Evolutionary conservation across 2,329 filamentous ascomycete species (phyloP).

Genomic region (Biscogniauxia marginata): DNA sequence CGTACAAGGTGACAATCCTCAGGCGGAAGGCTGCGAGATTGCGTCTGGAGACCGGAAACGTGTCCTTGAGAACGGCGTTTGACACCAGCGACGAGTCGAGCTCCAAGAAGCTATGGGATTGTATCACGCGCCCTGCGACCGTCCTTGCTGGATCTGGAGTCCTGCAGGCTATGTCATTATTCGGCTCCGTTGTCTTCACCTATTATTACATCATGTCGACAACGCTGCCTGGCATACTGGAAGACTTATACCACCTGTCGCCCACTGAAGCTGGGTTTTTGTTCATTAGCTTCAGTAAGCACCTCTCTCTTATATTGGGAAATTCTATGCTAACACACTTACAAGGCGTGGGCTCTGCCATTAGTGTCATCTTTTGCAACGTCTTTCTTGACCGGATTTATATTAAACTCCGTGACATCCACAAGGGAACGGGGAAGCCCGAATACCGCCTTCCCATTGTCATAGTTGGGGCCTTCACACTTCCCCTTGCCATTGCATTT

Average conservation of each 20-base stretch:
- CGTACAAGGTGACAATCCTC: slow-evolving; percentile 59
- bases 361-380: slow-evolving; percentile 51
- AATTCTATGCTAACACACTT: slow-evolving; percentile 14
- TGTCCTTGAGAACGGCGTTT: slow-evolving; percentile 30
- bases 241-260: slow-evolving; percentile 47
- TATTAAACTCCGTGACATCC: slow-evolving; percentile 41
- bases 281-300: slow-evolving; percentile 55
- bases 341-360: slow-evolving; percentile 46
- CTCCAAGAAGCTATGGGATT: slow-evolving; percentile 36
- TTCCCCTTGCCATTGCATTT: slow-evolving; percentile 44
- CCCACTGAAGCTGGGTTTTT: slow-evolving; percentile 51
- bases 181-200: slow-evolving; percentile 48
- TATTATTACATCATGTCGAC: slow-evolving; percentile 55
- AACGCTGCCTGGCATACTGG: slow-evolving; percentile 50
- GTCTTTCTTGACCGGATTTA: slow-evolving; percentile 52
- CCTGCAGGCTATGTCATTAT: slow-evolving; percentile 47
- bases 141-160: slow-evolving; percentile 52
- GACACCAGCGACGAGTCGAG: slow-evolving; percentile 27
- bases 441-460: slow-evolving; percentile 55
- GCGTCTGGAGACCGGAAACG: slow-evolving; percentile 32
- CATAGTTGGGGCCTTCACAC: slow-evolving; percentile 44
- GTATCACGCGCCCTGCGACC: slow-evolving; percentile 44
- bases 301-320: neutral
- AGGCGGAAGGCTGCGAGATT: slow-evolving; percentile 38
- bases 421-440: slow-evolving; percentile 43